Base-by-base conservation (phyloP, 1,139 yeast genomes). In the Sugiyamaella castrensis region DNA sequence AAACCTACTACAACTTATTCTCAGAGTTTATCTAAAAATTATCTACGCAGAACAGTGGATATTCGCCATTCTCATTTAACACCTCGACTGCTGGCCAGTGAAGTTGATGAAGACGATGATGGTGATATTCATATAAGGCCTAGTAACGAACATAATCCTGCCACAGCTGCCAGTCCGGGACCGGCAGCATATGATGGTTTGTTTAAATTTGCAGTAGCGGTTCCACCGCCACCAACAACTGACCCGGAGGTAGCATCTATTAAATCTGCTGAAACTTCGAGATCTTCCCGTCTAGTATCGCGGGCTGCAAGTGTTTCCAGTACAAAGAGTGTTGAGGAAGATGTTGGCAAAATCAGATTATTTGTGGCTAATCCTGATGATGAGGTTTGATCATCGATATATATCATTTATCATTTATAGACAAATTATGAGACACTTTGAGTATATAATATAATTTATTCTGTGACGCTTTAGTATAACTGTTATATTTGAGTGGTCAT, bases 51-150 rank as follows among this genome's bases (percentile, higher is more conserved):
- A 30, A 66, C 69, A 29, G 64, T 81, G 53, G 89, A 83, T 54
- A 75, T 84, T 60, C 81, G 84, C 55, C 92, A 85, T 63, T 87
- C 91, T 3, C 87, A 81, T 61, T 72, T 84, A 56, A 79, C 81
- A 47, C 87, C 87, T n/a, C 75, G 89, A 50, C 73, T 85, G 64
- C 71, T 86, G 52, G 92, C 92, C 1, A 80, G 85, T 11, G 95
- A 86, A 65, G 82, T 85, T 29, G 92, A 83, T 54, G 89, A 84
- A 51, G 79, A 74, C 35, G 86, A 80, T 52, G 66, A 19, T 5
- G 59, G 19, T 63, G 58, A 19, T 54, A 51, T 34, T 38, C 33
- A 38, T 43, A 42, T 34, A 46, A 43, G 28, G 32, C 37, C 33
- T 24, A 26, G 40, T 19, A 27, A 26, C 10, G 43, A 32, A 26